Conservation (phyloP, 1,284 basidiomycete species). For the Ustilago bromivora region DNA sequence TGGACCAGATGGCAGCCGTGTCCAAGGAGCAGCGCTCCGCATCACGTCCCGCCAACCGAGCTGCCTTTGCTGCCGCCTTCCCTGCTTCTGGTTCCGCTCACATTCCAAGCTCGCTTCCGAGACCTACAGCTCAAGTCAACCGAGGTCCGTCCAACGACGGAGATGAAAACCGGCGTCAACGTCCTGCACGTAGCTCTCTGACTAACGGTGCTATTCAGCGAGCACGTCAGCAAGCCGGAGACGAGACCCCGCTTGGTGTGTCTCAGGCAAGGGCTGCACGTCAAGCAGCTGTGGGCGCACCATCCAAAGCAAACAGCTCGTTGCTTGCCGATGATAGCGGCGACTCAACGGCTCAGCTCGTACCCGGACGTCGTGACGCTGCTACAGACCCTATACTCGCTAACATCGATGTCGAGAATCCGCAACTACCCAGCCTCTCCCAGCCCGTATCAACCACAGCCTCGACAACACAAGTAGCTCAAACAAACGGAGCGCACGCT, state of each 20-base stretch:
- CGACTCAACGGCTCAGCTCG: conserved; percentile 34
- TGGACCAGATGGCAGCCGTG: conserved; percentile 49
- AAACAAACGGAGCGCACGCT: background rate
- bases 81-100: conserved; percentile 20
- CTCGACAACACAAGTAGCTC: conserved; percentile 1
- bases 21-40: conserved; percentile 39
- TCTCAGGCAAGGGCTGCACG: conserved; percentile 37
- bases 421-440: conserved; percentile 24
- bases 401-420: conserved; percentile 41
- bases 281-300: conserved; percentile 16
- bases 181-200: conserved; percentile 36
- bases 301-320: conserved; percentile 18
- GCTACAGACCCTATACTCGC: conserved; percentile 13
- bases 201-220: conserved; percentile 46
- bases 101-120: conserved; percentile 38
- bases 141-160: conserved; percentile 8
- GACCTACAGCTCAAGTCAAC: conserved; percentile 30
- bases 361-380: conserved; percentile 32
- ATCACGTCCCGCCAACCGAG: conserved; percentile 34
- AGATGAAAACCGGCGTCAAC: conserved; percentile 24
- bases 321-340: conserved; percentile 35
- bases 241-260: conserved; percentile 46
- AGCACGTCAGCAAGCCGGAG: conserved; percentile 41
- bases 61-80: conserved; percentile 34
- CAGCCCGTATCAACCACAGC: background rate